These are phyloP conservation scores for Chalciporus piperatus DNA, from an alignment of 768 basidiomycete genomes.

Conservation along the genomic window DNA sequence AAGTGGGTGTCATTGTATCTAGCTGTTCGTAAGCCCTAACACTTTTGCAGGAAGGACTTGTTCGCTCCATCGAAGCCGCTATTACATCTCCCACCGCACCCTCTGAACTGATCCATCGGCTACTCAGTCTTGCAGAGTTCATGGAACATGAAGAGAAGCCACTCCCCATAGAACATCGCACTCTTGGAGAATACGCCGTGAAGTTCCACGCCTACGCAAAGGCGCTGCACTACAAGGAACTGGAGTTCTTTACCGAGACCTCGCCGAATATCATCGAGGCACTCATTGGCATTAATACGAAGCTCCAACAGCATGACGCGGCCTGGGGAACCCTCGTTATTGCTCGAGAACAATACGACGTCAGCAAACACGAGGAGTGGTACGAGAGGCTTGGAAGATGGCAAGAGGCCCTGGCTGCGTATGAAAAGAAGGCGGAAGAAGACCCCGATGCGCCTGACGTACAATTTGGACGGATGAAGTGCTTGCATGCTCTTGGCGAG, in stretches of 20 bases:
- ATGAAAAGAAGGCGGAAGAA: conserved; percentile 73
- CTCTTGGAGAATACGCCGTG: conserved; percentile 90
- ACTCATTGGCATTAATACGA: conserved; percentile 94
- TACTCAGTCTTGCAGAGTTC: conserved; percentile 94
- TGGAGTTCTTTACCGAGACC: conserved; percentile 92
- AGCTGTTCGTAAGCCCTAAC: conserved; percentile 2
- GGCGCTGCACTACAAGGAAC: conserved; percentile 96
- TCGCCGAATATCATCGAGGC: conserved; percentile 90
- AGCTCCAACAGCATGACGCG: conserved; percentile 94
- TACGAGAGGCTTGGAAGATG: conserved; percentile 94
- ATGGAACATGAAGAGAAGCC: conserved; percentile 99
- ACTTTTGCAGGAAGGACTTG: conserved; percentile 79
- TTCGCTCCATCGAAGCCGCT: conserved; percentile 83
- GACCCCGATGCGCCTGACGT: conserved; percentile 76
- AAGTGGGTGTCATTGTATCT: conserved; percentile 46
- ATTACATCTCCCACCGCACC: conserved; percentile 77
- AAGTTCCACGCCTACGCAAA: conserved; percentile 95
- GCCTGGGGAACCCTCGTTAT: conserved; percentile 95
- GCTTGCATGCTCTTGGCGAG: conserved; percentile 94
- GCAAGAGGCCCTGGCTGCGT: conserved; percentile 88
- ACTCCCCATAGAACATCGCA: conserved; percentile 89
- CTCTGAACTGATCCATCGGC: conserved; percentile 83
- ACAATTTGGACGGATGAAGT: conserved; percentile 90
- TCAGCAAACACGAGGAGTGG: conserved; percentile 95
- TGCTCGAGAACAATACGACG: conserved; percentile 86